Base-by-base conservation (phyloP, 2,329 filamentous ascomycete genomes). In the Chlorencoelia australis region DNA sequence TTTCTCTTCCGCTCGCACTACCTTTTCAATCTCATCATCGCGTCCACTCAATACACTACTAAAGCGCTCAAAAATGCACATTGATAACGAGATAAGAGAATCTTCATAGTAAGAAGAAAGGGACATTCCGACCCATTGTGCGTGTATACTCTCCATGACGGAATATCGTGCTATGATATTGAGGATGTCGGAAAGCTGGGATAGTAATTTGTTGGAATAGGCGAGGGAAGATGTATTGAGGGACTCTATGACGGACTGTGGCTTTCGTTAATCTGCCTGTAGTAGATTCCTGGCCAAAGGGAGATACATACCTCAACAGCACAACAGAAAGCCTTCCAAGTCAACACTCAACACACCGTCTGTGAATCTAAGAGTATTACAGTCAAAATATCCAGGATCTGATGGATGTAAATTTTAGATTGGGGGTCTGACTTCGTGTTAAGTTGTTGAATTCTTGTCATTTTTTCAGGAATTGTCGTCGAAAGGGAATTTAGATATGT, bases 91-190 rank as follows among this genome's bases (percentile, higher is more conserved):
- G 10, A 45, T 33, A 11, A 45, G 28, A 10, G 32, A 29, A 3
- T 25, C 15, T 11, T 38, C 22, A 3, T 45, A 45, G 5, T 27
- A 6, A 10, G 7, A 16, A 11, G 36, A 17, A 11, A 39, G 30
- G 10, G 9, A 34, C 42, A 46, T 46, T 3, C 22, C 35, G 11
- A 24, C 20, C 42, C 42, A 44, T 11, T 44, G 33, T 20, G 25
- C 14, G 16, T 46, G 42, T 3, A 44, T 42, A 27, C 32, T 44
- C 17, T 46, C 44, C 33, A 46, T 40, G 7, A 44, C 37, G 7
- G 31, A 33, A 18, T 46, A 44, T 25, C 44, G 33, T 25, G 39
- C 44, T n/a, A 46, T 32, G 2, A 42, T 33, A 7, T 27, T 36
- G 10, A 30, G 34, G 6, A 46, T 19, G 7, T 35, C 31, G 3